phyloP scores from a whole-genome alignment of 305 asterid species.

The Fraxinus platypoda region DNA sequence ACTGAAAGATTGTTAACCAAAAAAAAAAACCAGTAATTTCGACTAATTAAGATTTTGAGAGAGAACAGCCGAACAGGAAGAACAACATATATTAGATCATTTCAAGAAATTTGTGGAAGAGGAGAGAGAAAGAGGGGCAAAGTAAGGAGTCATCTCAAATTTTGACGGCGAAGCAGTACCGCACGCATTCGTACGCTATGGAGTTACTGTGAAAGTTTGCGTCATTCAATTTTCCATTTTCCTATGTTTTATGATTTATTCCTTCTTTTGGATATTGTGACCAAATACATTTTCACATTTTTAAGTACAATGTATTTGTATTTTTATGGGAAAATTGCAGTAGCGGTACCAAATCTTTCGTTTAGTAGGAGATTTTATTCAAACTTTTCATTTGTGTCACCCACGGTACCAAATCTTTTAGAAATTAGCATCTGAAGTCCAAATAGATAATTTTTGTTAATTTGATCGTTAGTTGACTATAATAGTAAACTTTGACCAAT shows the following conservation, averaged over 20 bases:
- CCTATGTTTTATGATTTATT: background rate
- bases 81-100: background rate
- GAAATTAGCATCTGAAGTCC: no score
- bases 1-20: background rate
- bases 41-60: constrained; percentile 23
- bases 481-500: no score
- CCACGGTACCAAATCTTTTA: no score
- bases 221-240: background rate
- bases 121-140: background rate
- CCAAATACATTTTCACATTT: background rate
- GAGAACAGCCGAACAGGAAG: background rate
- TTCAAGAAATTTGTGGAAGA: background rate
- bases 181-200: background rate
- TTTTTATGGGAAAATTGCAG: no score
- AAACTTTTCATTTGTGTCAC: no score
- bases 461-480: no score
- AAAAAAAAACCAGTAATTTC: constrained; percentile 19
- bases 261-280: background rate
- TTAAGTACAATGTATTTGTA: background rate
- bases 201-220: background rate
- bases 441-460: no score
- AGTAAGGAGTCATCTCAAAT: background rate
- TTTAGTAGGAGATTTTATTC: no score
- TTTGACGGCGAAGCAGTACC: background rate
- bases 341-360: no score